Percentiles rank a stretch among this genome's conserved stretches.
Conservation (phyloP, 257 asterid species). For the Paulownia fortunei region DNA sequence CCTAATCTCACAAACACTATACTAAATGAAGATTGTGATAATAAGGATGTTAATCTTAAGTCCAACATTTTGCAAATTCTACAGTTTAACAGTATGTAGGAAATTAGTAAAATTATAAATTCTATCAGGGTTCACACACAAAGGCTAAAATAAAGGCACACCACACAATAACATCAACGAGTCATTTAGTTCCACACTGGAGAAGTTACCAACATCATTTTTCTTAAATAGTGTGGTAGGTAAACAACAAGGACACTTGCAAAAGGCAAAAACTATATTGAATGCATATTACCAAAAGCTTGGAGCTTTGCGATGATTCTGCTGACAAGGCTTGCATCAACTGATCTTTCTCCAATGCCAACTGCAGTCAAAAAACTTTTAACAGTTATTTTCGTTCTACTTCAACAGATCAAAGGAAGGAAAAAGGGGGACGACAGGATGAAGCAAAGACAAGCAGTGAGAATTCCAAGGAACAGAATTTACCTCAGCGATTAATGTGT, state of each 20-base stretch:
- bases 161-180: constrained; percentile 6
- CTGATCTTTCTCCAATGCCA: constrained; percentile 86
- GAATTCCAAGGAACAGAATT: constrained; percentile 32
- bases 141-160: not conserved
- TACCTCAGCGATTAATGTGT: constrained; percentile 85
- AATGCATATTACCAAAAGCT: constrained; percentile 67
- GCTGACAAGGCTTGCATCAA: constrained; percentile 75
- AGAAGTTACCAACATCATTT: constrained; percentile 3
- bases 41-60: not conserved
- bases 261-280: constrained; percentile 17
- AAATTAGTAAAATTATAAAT: not conserved
- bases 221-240: constrained; percentile 4
- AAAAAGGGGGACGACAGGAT: constrained; percentile 11
- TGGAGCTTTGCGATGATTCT: constrained; percentile 75
- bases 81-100: not conserved
- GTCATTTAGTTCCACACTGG: constrained; percentile 6
- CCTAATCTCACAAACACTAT: not conserved
- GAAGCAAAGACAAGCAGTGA: constrained; percentile 27
- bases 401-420: constrained; percentile 3
- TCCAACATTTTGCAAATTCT: constrained; percentile 2
- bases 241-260: constrained; percentile 9
- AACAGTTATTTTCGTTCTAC: constrained; percentile 25
- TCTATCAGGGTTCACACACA: not conserved
- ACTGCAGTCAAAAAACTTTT: constrained; percentile 55
- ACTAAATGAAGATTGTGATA: not conserved